phyloP scores from a whole-genome alignment of 257 asterid species.

The Solanum peruvianum region DNA sequence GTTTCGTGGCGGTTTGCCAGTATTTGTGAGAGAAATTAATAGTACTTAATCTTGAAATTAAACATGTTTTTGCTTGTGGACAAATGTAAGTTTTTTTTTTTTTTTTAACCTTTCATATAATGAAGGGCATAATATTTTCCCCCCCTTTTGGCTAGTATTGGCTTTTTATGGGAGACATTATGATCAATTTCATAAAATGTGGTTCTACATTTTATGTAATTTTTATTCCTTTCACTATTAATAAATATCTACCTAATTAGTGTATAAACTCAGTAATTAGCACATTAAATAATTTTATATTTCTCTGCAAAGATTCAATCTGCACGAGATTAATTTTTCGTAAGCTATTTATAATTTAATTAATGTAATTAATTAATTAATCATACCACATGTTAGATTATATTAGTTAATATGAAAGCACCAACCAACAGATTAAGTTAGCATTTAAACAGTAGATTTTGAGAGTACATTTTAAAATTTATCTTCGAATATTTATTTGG shows the following conservation, averaged over 20 bases:
- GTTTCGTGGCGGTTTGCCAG: constrained; percentile 39
- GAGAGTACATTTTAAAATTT: not conserved
- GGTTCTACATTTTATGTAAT: not conserved
- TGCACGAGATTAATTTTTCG: too few species aligned
- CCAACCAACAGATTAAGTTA: not conserved
- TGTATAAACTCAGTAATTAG: not conserved
- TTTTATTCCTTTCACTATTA: not conserved
- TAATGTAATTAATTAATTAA: too few species aligned
- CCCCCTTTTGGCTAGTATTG: not conserved
- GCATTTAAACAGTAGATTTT: too few species aligned
- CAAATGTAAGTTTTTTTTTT: not conserved
- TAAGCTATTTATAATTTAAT: not conserved
- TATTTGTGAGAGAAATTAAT: constrained; percentile 12
- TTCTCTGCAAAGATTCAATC: not conserved
- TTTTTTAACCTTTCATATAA: not conserved
- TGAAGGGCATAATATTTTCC: not conserved
- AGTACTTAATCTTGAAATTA: not conserved
- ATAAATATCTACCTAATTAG: not conserved
- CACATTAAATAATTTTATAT: not conserved
- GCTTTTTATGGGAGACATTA: not conserved
- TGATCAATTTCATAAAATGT: not conserved
- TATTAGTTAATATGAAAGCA: not conserved
- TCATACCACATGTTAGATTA: not conserved
- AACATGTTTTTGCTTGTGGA: not conserved
- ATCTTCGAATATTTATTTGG: too few species aligned